Evolutionary conservation across 129 eudicot genomes (phyloP), one percentile per base, ranked within the genome.

Genomic region (Apium graveolens): DNA sequence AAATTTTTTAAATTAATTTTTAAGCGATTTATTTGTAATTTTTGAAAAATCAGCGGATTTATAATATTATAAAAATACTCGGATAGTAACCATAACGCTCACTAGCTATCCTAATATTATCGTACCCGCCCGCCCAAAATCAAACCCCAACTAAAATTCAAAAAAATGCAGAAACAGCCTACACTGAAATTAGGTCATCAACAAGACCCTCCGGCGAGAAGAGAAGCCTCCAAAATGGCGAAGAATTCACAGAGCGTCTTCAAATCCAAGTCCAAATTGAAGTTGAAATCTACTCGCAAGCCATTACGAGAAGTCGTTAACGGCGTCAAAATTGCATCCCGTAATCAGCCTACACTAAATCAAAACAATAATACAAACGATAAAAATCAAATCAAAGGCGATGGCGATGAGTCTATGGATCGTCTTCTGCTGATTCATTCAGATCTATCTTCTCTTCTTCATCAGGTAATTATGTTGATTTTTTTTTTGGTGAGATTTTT

Each of bases 401-500:
- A 44, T 66, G 81, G 49, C 21, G 82, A 81, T 29, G 87, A 82
- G 76, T 82, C 89, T 5, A 87, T 89, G 49, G 96, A 93, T 78
- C 97, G 90, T 17, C 96, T 91, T 75, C 91, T 88, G 18, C 89
- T 91, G 27, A 85, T 83, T 76, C 98, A 91, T 77, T 90, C 97
- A 82, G 89, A 94, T 60, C 85, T 94, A 44, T 91, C 96, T 26
- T 79, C 78, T 8, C 83, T 90, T 42, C 65, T 90, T 66, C 90
- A 80, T 46, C 96, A 91, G 93, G 98, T 95, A 43, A 35, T 35
- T 14, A 0, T 14, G 0, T 65, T 37, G 34, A n/a, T 3, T 11
- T 4, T 6, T 73, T 7, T 6, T 73, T 73, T 16, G 16, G 4
- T 16, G 6, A 16, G 24, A n/a, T 8, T n/a, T 60, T 24, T 21